phyloP scores from a whole-genome alignment of 2,329 filamentous ascomycete species.

The Meredithiella fracta region DNA sequence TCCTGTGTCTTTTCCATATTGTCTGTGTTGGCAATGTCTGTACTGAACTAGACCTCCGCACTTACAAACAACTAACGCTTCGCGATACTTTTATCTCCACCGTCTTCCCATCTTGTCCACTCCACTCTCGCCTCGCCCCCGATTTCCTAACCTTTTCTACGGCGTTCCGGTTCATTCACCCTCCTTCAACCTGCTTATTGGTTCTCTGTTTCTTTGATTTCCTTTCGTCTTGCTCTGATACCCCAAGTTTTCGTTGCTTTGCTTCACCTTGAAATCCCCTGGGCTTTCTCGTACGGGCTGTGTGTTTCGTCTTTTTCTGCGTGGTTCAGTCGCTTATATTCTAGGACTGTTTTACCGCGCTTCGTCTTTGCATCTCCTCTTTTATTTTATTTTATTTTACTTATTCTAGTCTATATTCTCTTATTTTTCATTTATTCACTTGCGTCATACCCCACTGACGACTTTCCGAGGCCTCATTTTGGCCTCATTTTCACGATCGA shows the following conservation, averaged over 20 bases:
- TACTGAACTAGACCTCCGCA: background rate
- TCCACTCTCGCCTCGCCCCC: background rate
- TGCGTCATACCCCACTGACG: background rate
- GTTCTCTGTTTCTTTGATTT: background rate
- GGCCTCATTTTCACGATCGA: background rate
- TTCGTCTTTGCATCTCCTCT: conserved; percentile 12
- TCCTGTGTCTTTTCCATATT: background rate
- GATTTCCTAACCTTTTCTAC: background rate
- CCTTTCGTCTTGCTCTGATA: background rate
- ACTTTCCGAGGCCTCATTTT: background rate
- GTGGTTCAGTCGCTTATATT: conserved; percentile 10
- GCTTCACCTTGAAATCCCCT: background rate
- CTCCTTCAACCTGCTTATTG: background rate
- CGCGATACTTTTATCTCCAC: background rate
- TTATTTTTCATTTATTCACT: conserved; percentile 1
- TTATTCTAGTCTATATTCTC: conserved; percentile 2
- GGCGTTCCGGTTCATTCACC: conserved; percentile 4
- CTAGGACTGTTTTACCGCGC: conserved; percentile 11
- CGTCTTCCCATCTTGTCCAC: background rate
- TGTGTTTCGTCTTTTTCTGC: conserved; percentile 8
- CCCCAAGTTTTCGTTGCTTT: background rate
- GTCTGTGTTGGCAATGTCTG: background rate
- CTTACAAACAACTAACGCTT: conserved; percentile 1
- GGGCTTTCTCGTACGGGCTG: conserved; percentile 1
- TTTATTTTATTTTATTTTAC: background rate